Conservation (phyloP, 805 yeast species). For the Candida qinlingensis region DNA sequence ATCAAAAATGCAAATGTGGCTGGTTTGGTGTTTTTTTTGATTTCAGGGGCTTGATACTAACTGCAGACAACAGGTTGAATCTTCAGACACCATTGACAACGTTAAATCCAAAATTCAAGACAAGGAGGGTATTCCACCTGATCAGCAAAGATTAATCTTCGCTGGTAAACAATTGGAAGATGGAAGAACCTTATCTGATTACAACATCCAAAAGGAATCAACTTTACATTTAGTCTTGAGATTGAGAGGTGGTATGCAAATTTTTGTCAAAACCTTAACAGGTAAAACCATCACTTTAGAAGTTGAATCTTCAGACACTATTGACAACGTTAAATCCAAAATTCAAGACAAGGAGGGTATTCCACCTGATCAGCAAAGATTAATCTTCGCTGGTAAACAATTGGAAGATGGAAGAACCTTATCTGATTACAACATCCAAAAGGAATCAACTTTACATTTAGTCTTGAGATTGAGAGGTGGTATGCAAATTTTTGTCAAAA, state of each 20-base stretch:
- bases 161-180: conserved; percentile 96
- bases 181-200: conserved; percentile 89
- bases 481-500: conserved; percentile 94
- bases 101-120: conserved; percentile 94
- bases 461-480: conserved; percentile 86
- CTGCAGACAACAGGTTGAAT: conserved; percentile 70
- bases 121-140: conserved; percentile 99
- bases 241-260: conserved; percentile 87
- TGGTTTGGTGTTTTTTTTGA: too few relatives aligned
- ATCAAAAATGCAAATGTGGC: too few relatives aligned
- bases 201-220: conserved; percentile 93
- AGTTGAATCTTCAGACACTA: conserved; percentile 92
- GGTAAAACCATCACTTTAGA: conserved; percentile 47
- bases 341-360: conserved; percentile 96
- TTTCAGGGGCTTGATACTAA: conserved; percentile 6
- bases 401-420: conserved; percentile 93
- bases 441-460: conserved; percentile 83
- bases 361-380: conserved; percentile 95
- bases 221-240: conserved; percentile 81
- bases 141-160: conserved; percentile 91
- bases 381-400: conserved; percentile 95
- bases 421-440: conserved; percentile 92
- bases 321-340: conserved; percentile 92
- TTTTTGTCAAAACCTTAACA: conserved; percentile 94
- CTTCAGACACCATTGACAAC: conserved; percentile 91